Evolutionary conservation across 257 asterid genomes (phyloP).

Genomic region (Nicotiana tabacum): DNA sequence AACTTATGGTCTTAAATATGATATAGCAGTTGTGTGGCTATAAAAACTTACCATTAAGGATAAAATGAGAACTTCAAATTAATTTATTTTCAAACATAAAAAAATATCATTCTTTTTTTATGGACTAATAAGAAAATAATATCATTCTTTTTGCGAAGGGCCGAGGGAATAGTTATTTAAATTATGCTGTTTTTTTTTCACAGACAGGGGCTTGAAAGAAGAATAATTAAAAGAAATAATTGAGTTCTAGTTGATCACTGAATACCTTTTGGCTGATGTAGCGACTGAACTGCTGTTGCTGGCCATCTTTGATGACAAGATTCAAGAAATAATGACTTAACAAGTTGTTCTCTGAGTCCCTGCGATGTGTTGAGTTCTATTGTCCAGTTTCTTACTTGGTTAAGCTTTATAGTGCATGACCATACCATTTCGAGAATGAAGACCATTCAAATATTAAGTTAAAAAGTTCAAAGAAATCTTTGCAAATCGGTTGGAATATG

Average conservation of each 20-base stretch:
- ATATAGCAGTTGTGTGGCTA: no score
- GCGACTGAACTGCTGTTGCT: background rate
- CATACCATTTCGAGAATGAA: background rate
- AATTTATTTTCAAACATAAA: no score
- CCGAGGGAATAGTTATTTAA: no score
- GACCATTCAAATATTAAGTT: background rate
- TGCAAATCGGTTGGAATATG: background rate
- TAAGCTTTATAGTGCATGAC: background rate
- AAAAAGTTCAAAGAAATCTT: background rate
- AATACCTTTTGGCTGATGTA: conserved; percentile 7
- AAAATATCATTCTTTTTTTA: no score
- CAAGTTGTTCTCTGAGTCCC: background rate
- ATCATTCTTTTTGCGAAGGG: no score
- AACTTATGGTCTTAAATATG: no score
- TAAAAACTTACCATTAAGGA: no score
- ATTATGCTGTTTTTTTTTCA: no score
- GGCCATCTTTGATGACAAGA: background rate
- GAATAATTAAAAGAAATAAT: background rate
- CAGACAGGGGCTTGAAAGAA: background rate
- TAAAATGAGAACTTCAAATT: no score
- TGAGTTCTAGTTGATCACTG: background rate
- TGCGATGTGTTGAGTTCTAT: background rate
- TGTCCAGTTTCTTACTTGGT: background rate
- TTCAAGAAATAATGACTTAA: background rate
- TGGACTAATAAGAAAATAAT: no score